Base-by-base conservation (phyloP, 164 flowering plant species). In the Brasenia schreberi region DNA sequence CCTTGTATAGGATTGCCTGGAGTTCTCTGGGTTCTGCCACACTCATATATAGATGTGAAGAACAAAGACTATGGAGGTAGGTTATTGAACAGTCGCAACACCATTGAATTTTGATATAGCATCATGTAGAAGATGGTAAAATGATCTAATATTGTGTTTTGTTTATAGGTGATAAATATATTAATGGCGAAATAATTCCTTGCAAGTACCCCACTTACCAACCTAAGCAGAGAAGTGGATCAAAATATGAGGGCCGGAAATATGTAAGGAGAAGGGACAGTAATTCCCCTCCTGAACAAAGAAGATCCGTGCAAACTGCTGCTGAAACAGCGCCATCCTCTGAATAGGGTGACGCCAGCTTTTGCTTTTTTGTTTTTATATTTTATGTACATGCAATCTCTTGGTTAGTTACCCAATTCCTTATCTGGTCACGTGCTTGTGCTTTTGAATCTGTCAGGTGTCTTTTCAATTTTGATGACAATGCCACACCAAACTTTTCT, bases 51-150 rank as follows among this genome's bases (percentile, higher is more conserved):
- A 39, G 97, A 95, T 79, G 97, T 92, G 44, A 95, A 92, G 68
- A 95, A 95, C 65, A 95, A 95, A 76, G 99, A 95, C 69, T 95
- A 95, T 76, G 97, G 99, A 90, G 99, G 97, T 93, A 44, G 1
- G 66, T 70, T 65, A 17, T 66, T 33, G 27, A 23, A 23, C 42
- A 2, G 27, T 23, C 27, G 0, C 27, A 23, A 23, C 2, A 23
- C 27, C 27, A 23, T 23, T 23, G 27, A 23, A 23, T 23, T 23
- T 23, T 23, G 27, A 23, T 45, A 45, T 2, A 7, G 7, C 10
- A 44, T 44, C 14, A 45, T 2, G 53, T 7, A 7, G 53, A 45
- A 45, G 53, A 45, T 45, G 7, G 53, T 12, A 44, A 45, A 7
- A 45, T 45, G 53, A 12, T 49, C 18, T 19, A 5, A 1, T 53